Base-by-base conservation (phyloP, 2,329 filamentous ascomycete genomes). In the Didymella arachidicola region DNA sequence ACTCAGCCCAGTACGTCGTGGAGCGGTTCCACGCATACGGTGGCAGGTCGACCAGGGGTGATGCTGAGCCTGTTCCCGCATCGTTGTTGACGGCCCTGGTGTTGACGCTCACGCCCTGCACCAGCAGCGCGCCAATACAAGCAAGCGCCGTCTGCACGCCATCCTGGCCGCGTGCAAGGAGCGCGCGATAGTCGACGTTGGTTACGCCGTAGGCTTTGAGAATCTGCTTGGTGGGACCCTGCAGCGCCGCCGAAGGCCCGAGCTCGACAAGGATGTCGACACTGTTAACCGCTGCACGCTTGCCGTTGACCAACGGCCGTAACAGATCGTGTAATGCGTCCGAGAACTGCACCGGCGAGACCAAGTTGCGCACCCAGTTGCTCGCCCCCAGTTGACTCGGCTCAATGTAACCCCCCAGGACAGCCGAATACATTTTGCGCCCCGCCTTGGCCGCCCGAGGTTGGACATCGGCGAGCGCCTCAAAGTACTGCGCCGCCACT, bases 21-120 rank as follows among this genome's bases (percentile, higher is more conserved):
- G 65, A 59, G 53, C 76, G 74, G 52, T 77, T 72, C 69, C 72
- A 78, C 1, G 65, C 59, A 42, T 78, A 78, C 4, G 60, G 60
- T 4, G 76, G 75, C 0, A 77, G 69, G 26, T 70, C 61, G 1
- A 46, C 42, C 0, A 46, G 26, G 5, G 19, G n/a, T n/a, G n/a
- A 22, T 6, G n/a, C 18, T 5, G 18, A 11, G n/a, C n/a, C n/a
- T 27, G 7, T 4, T 2, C 3, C 7, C 43, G 3, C 16, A 18
- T 46, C 19, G 22, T 29, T 18, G 27, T 51, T 51, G 38, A 51
- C 27, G 6, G 26, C n/a, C 3, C 27, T 14, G 4, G 14, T 32
- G 26, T 43, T 22, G 27, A 51, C n/a, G 3, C 3, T 4, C 1
- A 14, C 38, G 27, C 41, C 30, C 30, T 44, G 14, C 7, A 29